Evolutionary conservation across 2,329 filamentous ascomycete species (phyloP), one percentile per base, ranked within the genome.

Genomic region (Dryadomyces sulphureus): DNA sequence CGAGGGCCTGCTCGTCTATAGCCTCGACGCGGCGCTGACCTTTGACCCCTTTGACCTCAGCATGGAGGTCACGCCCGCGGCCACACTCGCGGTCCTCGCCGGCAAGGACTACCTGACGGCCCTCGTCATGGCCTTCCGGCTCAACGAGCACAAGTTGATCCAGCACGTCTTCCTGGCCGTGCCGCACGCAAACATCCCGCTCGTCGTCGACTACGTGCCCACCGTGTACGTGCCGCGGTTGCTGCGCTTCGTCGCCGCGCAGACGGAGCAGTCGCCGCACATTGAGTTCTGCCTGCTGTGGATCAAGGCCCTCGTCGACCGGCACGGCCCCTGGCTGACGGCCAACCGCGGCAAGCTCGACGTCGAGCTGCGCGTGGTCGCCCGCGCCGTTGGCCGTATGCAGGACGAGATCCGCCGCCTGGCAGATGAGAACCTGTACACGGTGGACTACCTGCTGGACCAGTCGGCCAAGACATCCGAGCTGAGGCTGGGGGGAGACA

Each of bases 31-130:
- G 36, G 73, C 78, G 5, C 72, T 92, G 24, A 76, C 88, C 50
- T 98, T 98, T 58, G 92, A 98, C 59, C 92, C 92, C 0, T 94
- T 95, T 57, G 92, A 98, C 59, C 78, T 98, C 16, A 89, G 94
- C 62, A 84, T 96, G 58, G 84, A 85, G 52, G 85, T 98, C 54
- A 98, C 92, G 5, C 90, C 90, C 0, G 80, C 84, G 2, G 88
- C 82, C 2, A 92, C 88, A 0, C 71, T 96, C 1, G 65, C 73
- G 4, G 75, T 81, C 9, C 66, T 84, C 27, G 71, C 63, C 38
- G 79, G 88, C 47, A 75, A 75, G 51, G 85, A 94, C 58, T 94
- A 85, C 62, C 75, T 96, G 52, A 94, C 92, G 64, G 90, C 92
- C 1, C 69, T 98, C 6, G 80, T 95, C 52, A 98, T 98, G 92